Base-by-base conservation (phyloP, 148 eudicot species). In the Amaranthus palmeri region DNA sequence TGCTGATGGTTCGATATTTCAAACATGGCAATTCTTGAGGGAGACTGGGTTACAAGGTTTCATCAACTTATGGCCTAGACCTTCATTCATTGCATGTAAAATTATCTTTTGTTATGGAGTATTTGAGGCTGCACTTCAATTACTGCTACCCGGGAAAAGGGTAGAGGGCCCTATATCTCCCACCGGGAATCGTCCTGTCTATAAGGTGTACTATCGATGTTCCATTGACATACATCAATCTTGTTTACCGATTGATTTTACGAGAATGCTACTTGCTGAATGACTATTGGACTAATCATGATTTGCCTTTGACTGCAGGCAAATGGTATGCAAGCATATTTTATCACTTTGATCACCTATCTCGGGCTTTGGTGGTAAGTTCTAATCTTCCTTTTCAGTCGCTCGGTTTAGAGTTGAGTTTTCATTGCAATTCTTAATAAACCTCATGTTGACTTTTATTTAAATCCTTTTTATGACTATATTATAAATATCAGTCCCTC, bases 91-190 rank as follows among this genome's bases (percentile, higher is more conserved):
- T 55, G 97, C 99, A 13, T 89, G 92, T 82, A 88, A 88, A 85
- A 84, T 95, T n/a, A 92, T 95, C 70, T 81, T 85, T 68, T 84
- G 84, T 82, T 95, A 91, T 82, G 96, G 83, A 7, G 92, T 85
- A 45, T 95, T 91, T 88, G 97, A 95, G 86, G 99, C 97, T 67
- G 88, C 84, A 54, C 88, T 95, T 44, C 99, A 91, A 81, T 85
- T 89, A 36, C 74, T 83, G 58, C 68, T 95, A 61, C 99, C 99
- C 17, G 99, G 99, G 47, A 91, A 89, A 79, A 89, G 81, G 65
- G 96, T 95, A 7, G 88, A 95, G 70, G 99, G 99, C 54, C 99
- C 99, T 54, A 78, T 95, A 54, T 95, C 99, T 72, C 97, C 99
- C 48, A 64, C 86, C 7, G 99, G 99, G 47, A 83, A 88, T 73